These are phyloP conservation scores for Tritrichomonas musculus DNA, from an alignment of 208 protist genomes.

Conservation along the genomic window DNA sequence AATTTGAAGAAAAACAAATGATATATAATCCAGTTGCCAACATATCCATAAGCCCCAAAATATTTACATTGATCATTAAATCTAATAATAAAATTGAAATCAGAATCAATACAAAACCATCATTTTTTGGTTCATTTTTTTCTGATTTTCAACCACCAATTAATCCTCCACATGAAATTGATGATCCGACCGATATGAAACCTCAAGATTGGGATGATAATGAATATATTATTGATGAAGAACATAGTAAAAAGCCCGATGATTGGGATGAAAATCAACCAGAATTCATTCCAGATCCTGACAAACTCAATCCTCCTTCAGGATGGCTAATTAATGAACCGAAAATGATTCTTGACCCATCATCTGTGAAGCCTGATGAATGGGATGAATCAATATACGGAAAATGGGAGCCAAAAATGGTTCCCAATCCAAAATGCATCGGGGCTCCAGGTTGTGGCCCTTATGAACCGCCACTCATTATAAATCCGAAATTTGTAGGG, in stretches of 20 bases:
- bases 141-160: conserved; percentile 47
- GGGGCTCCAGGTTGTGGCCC: neutral
- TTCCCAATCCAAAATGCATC: conserved; percentile 47
- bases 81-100: conserved; percentile 44
- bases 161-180: conserved; percentile 42
- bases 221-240: conserved; percentile 33
- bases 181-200: conserved; percentile 47
- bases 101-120: conserved; percentile 42
- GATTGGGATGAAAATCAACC: conserved; percentile 55
- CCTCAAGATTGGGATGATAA: conserved; percentile 50
- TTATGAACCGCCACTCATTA: conserved; percentile 42
- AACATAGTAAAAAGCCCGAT: neutral
- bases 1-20: conserved; percentile 38
- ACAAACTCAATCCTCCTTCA: neutral
- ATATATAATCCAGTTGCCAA: neutral
- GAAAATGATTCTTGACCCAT: conserved; percentile 43
- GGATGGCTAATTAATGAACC: conserved; percentile 8
- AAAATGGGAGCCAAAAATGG: conserved; percentile 42
- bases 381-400: conserved; percentile 51
- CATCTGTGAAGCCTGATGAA: conserved; percentile 43
- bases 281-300: conserved; percentile 40
- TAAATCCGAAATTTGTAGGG: conserved; percentile 50
- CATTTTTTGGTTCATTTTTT: conserved; percentile 37
- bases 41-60: conserved; percentile 37
- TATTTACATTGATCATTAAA: conserved; percentile 43